Evolutionary conservation across 2,329 filamentous ascomycete species (phyloP), one percentile per base, ranked within the genome.

Genomic region (Fusarium scirpi): DNA sequence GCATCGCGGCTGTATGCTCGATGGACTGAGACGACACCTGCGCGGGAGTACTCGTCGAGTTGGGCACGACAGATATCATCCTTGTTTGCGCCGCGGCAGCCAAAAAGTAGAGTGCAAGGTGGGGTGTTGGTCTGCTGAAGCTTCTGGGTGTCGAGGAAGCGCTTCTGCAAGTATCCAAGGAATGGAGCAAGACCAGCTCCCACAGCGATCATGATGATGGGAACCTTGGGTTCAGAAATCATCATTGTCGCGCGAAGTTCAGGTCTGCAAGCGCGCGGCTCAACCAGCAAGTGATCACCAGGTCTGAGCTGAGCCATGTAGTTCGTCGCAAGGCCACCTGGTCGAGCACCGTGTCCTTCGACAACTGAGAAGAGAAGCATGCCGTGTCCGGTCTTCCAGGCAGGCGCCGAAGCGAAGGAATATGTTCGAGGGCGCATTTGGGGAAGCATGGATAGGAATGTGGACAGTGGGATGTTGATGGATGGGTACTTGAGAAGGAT

Each of bases 401-500:
- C 59, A 2, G 61, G 59, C 0, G 61, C 62, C 6, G 61, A 64
- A 3, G 61, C 59, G 1, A 64, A 64, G 13, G 61, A 64, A 13
- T 64, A 64, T 1, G 38, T 64, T 6, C 61, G 29, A 0, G 61
- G 61, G 12, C 61, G 61, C 89, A 96, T 92, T 0, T 92, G 90
- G 1, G 91, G 91, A 1, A 94, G 86, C 84, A 94, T 90, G 25
- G 85, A 84, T 6, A 96, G 83, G 81, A 92, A 95, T 8, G 87
- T 80, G 2, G 85, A 85, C 8, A 96, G 85, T 0, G 91, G 85
- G 0, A 94, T 79, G 4, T 86, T 80, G 32, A 92, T 82, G 0
- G 83, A 80, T 0, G 86, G 83, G 73, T 89, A 90, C 9, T 85
- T 83, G 74, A 92, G 89, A 2, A 95, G 84, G 2, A 95, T 82